Evolutionary conservation across 345 rosid species (phyloP).

Genomic region (Odontarrhena argentea): DNA sequence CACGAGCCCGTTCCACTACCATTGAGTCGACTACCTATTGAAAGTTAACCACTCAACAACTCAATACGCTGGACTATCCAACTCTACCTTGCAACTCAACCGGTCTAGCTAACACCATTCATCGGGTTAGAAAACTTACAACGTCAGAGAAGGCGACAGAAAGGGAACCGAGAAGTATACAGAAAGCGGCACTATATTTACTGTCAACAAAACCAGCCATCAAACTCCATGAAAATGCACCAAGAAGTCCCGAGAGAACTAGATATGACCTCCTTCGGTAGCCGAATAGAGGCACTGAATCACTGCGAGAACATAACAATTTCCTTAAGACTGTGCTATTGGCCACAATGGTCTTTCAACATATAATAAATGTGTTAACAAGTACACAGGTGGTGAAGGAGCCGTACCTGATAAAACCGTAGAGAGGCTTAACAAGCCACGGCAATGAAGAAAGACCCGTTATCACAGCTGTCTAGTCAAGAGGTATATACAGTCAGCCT

Average conservation of each 20-base stretch:
- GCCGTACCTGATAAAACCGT: constrained; percentile 85
- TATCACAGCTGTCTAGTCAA: constrained; percentile 97
- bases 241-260: constrained; percentile 94
- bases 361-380: not conserved
- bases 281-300: constrained; percentile 88
- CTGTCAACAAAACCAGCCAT: constrained; percentile 88
- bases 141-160: constrained; percentile 99
- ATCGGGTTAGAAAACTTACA: constrained; percentile 47
- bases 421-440: constrained; percentile 94
- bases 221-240: constrained; percentile 94
- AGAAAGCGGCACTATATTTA: constrained; percentile 80
- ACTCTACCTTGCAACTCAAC: constrained; percentile 1
- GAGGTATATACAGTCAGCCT: constrained; percentile 53
- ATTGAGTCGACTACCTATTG: constrained; percentile 93
- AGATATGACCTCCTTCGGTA: constrained; percentile 95
- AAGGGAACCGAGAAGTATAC: constrained; percentile 89
- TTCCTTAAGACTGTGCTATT: not conserved
- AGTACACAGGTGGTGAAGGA: constrained; percentile 10
- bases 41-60: not conserved
- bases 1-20: constrained; percentile 99
- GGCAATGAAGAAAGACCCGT: constrained; percentile 91
- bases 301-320: constrained; percentile 54
- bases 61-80: constrained; percentile 1
- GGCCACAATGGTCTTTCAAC: not conserved
- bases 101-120: not conserved